Percentiles rank a stretch among this genome's conserved stretches.
These are phyloP conservation scores for Trichoderma asperellum DNA, from an alignment of 2,329 filamentous ascomycete species.

Conservation along the genomic window DNA sequence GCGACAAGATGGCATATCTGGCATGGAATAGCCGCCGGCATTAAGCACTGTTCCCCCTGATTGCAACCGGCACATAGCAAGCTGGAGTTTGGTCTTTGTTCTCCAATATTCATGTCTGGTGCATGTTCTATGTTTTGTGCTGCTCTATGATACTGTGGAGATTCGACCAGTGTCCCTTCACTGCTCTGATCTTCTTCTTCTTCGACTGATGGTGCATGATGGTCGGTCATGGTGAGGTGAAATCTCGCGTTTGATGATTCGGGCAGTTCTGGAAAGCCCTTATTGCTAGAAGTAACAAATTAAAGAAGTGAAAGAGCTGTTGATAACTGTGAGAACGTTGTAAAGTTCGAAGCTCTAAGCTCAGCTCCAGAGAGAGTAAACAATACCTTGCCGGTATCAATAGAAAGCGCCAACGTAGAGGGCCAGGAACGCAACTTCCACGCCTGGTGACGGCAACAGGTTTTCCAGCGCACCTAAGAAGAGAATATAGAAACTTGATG, in stretches of 20 bases:
- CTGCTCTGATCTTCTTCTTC: not conserved
- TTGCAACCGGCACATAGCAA: constrained; percentile 28
- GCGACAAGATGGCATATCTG: constrained; percentile 32
- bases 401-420: not conserved
- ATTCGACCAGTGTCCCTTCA: not conserved
- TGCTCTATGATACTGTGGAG: not conserved
- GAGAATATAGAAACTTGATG: not conserved
- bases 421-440: not conserved
- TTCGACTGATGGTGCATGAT: not conserved
- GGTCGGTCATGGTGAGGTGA: not conserved
- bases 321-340: not conserved
- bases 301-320: not conserved
- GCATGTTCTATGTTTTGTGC: not conserved
- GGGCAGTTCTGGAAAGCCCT: not conserved
- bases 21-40: constrained; percentile 29
- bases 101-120: too few relatives aligned
- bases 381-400: not conserved
- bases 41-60: constrained; percentile 15
- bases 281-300: not conserved
- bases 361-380: not conserved
- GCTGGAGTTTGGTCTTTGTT: not conserved
- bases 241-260: not conserved
- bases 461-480: not conserved
- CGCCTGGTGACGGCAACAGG: not conserved
- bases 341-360: not conserved